These are phyloP conservation scores for Exserohilum rostratum DNA, from an alignment of 2,329 filamentous ascomycete species.

Conservation along the genomic window DNA sequence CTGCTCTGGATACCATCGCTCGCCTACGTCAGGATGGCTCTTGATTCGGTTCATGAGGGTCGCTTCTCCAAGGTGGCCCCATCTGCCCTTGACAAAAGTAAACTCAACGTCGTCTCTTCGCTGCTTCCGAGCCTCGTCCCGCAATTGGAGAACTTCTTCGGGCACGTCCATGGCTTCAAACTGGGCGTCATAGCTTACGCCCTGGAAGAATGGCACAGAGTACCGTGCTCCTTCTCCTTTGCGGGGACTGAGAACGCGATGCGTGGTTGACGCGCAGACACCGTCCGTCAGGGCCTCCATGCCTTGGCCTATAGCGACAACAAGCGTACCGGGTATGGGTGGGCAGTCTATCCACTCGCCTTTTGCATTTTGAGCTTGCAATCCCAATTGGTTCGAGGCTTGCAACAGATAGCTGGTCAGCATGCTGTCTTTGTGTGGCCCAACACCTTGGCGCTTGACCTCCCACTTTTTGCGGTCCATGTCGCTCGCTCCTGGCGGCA, in stretches of 20 bases:
- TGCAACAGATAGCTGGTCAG: conserved; percentile 81
- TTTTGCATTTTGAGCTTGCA: conserved; percentile 81
- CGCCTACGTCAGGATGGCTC: conserved; percentile 85
- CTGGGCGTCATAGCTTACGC: conserved; percentile 76
- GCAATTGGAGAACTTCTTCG: conserved; percentile 65
- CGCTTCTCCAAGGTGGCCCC: conserved; percentile 76
- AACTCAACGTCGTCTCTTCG: conserved; percentile 79
- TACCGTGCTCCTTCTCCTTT: conserved; percentile 74
- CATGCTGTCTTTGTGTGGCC: conserved; percentile 87
- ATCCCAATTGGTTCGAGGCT: conserved; percentile 73
- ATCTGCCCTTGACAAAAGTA: conserved; percentile 74
- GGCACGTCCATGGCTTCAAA: conserved; percentile 80
- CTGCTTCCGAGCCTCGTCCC: conserved; percentile 64
- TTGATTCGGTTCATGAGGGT: conserved; percentile 84
- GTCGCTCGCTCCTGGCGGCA: conserved; percentile 34
- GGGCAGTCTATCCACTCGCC: conserved; percentile 85
- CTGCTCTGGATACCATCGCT: conserved; percentile 67
- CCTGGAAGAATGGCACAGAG: conserved; percentile 88
- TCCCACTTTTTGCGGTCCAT: conserved; percentile 55
- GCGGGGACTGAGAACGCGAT: conserved; percentile 77
- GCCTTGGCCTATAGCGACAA: conserved; percentile 86
- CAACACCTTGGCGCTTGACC: conserved; percentile 66
- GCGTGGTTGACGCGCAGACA: conserved; percentile 80
- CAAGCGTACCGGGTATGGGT: conserved; percentile 76
- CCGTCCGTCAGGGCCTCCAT: conserved; percentile 84